Evolutionary conservation across 2,329 filamentous ascomycete genomes (phyloP).

Genomic region (Cladosporium colombiae): DNA sequence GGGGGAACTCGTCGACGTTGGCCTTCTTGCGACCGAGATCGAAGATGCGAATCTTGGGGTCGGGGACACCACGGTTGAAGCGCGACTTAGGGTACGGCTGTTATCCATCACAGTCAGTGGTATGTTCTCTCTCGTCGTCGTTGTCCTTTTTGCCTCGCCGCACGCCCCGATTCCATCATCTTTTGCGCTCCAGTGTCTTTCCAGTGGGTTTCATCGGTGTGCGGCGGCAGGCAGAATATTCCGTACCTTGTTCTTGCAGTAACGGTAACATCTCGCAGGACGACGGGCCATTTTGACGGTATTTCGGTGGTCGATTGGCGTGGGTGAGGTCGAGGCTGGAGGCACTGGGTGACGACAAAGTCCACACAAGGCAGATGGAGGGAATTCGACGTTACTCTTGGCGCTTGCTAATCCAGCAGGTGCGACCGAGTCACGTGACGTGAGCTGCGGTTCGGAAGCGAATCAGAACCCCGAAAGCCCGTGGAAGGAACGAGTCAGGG

Average conservation of each 20-base stretch:
- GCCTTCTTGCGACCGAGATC: slow-evolving; percentile 73
- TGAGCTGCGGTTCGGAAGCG: too few species aligned
- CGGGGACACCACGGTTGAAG: slow-evolving; percentile 91
- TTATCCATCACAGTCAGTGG: slow-evolving; percentile 27
- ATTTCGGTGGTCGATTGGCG: slow-evolving; percentile 56
- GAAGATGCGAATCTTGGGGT: slow-evolving; percentile 90
- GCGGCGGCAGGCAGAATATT: slow-evolving; percentile 8
- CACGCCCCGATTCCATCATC: slow-evolving; percentile 15
- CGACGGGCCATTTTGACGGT: slow-evolving; percentile 96
- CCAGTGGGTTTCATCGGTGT: slow-evolving; percentile 7
- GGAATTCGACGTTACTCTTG: too few species aligned
- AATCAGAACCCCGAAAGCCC: not conserved
- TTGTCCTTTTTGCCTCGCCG: slow-evolving; percentile 21
- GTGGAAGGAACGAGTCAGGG: not conserved
- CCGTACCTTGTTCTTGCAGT: slow-evolving; percentile 99
- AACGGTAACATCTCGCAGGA: slow-evolving; percentile 94
- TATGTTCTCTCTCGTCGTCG: slow-evolving; percentile 31
- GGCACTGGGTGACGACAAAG: not conserved
- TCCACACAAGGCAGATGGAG: too few species aligned
- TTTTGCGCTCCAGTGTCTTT: slow-evolving; percentile 15
- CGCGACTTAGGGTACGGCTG: slow-evolving; percentile 98
- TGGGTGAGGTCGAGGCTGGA: slow-evolving; percentile 26
- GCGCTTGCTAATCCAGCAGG: too few species aligned
- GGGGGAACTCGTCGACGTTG: slow-evolving; percentile 98
- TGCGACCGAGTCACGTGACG: too few species aligned